Conservation (phyloP, 768 basidiomycete species). For the Rhodotorula taiwanensis region DNA sequence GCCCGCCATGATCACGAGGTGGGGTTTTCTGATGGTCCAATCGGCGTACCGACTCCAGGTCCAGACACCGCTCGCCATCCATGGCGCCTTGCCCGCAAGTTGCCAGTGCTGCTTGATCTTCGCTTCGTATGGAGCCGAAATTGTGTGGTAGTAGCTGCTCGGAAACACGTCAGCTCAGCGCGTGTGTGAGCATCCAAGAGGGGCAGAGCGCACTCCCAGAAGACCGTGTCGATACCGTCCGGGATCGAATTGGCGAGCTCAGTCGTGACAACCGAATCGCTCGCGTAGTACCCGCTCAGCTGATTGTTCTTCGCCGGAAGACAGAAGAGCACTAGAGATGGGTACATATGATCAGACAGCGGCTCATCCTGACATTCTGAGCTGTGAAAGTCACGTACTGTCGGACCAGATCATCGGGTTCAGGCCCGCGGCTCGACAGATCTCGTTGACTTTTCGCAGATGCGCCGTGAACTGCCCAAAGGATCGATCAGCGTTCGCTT, state of each 20-base stretch:
- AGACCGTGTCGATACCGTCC: conserved; percentile 18
- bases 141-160: conserved; percentile 33
- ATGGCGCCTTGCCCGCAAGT: conserved; percentile 32
- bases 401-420: conserved; percentile 40
- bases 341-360: too few species aligned
- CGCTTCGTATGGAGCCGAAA: conserved; percentile 20
- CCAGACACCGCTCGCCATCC: conserved; percentile 38
- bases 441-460: conserved; percentile 32
- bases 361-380: too few species aligned
- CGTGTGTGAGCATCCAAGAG: neutral
- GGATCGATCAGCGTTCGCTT: neutral
- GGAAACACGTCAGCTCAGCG: neutral
- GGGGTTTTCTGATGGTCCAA: too few species aligned
- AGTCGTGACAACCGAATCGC: conserved; percentile 21
- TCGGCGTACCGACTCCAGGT: conserved; percentile 29
- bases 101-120: conserved; percentile 40
- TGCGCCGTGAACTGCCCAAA: conserved; percentile 34
- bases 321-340: conserved; percentile 42
- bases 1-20: too few species aligned
- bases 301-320: conserved; percentile 37
- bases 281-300: conserved; percentile 37
- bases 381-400: conserved; percentile 22
- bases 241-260: conserved; percentile 33
- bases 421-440: conserved; percentile 22
- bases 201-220: conserved; percentile 27